Percentiles rank a stretch among this genome's conserved stretches.
Conservation (phyloP, 2,329 filamentous ascomycete species). For the Pestalotiopsis sp. region DNA sequence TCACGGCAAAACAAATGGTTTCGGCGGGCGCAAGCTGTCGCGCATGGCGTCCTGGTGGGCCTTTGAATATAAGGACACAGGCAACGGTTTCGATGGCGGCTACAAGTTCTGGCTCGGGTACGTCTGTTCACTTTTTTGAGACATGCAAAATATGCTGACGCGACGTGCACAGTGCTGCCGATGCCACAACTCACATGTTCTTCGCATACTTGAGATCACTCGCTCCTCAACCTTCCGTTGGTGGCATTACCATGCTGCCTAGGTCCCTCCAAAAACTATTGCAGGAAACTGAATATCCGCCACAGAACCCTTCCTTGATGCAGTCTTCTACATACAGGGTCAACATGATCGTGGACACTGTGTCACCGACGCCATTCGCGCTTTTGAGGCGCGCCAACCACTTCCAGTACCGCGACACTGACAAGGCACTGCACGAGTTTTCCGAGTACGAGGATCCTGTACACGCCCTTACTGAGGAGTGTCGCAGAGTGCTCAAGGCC, state of each 20-base stretch:
- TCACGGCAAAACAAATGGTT: constrained; percentile 88
- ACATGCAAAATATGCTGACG: constrained; percentile 10
- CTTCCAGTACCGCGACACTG: constrained; percentile 92
- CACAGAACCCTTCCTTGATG: constrained; percentile 74
- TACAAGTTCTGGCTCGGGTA: constrained; percentile 87
- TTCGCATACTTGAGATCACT: constrained; percentile 94
- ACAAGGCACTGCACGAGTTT: constrained; percentile 81
- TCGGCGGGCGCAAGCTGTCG: constrained; percentile 91
- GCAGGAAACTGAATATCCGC: constrained; percentile 92
- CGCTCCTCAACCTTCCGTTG: constrained; percentile 75
- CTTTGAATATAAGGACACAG: constrained; percentile 85
- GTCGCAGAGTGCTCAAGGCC: constrained; percentile 82
- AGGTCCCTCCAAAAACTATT: constrained; percentile 89
- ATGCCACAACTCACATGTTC: constrained; percentile 95
- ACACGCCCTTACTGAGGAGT: constrained; percentile 88
- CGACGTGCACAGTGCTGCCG: constrained; percentile 69
- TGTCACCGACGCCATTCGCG: constrained; percentile 92
- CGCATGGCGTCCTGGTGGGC: constrained; percentile 98
- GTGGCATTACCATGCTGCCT: constrained; percentile 82
- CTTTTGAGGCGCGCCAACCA: constrained; percentile 88
- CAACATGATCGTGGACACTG: constrained; percentile 93
- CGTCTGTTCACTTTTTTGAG: constrained; percentile 28
- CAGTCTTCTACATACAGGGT: constrained; percentile 84
- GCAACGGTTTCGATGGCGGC: constrained; percentile 90
- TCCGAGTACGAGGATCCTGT: constrained; percentile 89